Conservation (phyloP, 176 grass and related monocot genomes). For the Avena sativa region DNA sequence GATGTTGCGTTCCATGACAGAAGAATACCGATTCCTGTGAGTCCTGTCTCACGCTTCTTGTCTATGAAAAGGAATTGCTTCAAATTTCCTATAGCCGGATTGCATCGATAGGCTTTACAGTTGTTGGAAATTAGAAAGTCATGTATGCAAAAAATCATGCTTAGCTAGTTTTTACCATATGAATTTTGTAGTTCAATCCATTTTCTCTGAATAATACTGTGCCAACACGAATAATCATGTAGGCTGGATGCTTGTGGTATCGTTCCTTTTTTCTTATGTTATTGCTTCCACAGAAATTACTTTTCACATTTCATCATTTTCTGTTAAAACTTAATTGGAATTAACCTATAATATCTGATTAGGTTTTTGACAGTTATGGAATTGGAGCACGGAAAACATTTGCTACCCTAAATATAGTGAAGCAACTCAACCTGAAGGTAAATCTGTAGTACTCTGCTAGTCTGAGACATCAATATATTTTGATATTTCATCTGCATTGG, state of each 20-base stretch:
- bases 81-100: background rate
- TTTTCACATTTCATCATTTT: background rate
- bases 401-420: conserved; percentile 64
- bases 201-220: background rate
- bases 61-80: background rate
- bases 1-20: conserved; percentile 96
- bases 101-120: background rate
- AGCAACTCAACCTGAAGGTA: conserved; percentile 87
- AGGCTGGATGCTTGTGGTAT: background rate
- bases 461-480: background rate
- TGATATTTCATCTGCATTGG: background rate
- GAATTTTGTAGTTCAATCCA: background rate
- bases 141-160: background rate
- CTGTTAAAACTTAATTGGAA: conserved; percentile 9
- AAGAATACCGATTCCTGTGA: conserved; percentile 98
- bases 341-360: conserved; percentile 25
- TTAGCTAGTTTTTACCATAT: background rate
- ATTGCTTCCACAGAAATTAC: background rate
- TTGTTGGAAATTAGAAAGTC: background rate
- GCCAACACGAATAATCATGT: background rate
- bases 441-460: background rate
- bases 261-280: background rate
- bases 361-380: conserved; percentile 96
- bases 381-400: conserved; percentile 70
- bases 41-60: conserved; percentile 33